Conservation (phyloP, 2,329 filamentous ascomycete genomes). For the Myriosclerotinia curreyana region DNA sequence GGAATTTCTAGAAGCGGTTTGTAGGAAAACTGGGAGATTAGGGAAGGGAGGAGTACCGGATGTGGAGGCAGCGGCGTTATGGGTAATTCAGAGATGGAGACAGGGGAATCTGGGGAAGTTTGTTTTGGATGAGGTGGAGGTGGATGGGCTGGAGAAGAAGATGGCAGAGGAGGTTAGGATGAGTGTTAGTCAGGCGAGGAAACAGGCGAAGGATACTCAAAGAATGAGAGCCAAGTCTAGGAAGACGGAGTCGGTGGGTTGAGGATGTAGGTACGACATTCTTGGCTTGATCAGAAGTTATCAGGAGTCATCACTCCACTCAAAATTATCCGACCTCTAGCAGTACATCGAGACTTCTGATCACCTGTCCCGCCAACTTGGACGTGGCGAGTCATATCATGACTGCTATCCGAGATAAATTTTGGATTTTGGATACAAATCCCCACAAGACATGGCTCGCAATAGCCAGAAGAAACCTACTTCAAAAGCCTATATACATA, state of each 20-base stretch:
- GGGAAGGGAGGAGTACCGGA: conserved; percentile 69
- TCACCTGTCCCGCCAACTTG: too few relatives aligned
- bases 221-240: conserved; percentile 42
- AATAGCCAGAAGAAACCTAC: too few relatives aligned
- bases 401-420: too few relatives aligned
- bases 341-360: not conserved
- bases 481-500: too few relatives aligned
- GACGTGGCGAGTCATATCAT: too few relatives aligned
- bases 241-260: not conserved
- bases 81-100: conserved; percentile 80
- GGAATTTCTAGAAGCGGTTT: conserved; percentile 67
- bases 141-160: conserved; percentile 55
- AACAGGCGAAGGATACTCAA: conserved; percentile 59
- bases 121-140: conserved; percentile 71
- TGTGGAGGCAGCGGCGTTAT: conserved; percentile 69
- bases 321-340: not conserved
- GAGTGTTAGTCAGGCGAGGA: conserved; percentile 68
- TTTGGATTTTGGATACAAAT: too few relatives aligned
- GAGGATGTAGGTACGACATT: not conserved
- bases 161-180: conserved; percentile 48
- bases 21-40: conserved; percentile 71
- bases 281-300: not conserved
- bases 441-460: too few relatives aligned
- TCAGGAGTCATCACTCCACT: not conserved
- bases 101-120: conserved; percentile 72